A percentile compares a stretch with the other conserved stretches of the same genome.
Conservation (phyloP, 2,329 filamentous ascomycete genomes). For the Madurella mycetomatis region DNA sequence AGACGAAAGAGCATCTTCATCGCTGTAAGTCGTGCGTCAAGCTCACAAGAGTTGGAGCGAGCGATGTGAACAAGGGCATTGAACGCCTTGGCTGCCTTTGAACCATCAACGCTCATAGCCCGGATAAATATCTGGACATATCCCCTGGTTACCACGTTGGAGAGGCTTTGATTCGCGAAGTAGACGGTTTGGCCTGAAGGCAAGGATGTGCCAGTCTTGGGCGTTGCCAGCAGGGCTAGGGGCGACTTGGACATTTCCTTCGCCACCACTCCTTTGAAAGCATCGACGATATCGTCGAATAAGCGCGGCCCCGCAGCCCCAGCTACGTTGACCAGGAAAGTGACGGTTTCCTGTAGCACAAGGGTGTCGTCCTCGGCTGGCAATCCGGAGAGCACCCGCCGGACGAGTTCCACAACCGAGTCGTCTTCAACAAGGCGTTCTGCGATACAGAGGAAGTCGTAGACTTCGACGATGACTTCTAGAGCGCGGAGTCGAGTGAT, state of each 20-base stretch:
- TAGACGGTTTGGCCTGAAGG: constrained; percentile 28
- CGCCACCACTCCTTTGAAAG: constrained; percentile 47
- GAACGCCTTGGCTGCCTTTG: constrained; percentile 61
- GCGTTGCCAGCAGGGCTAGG: constrained; percentile 29
- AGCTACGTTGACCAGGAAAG: constrained; percentile 61
- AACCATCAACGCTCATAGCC: constrained; percentile 61
- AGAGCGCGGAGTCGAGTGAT: constrained; percentile 60
- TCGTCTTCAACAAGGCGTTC: constrained; percentile 56
- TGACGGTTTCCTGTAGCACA: constrained; percentile 61
- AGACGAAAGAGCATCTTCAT: constrained; percentile 78
- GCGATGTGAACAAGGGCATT: constrained; percentile 61
- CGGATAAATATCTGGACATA: constrained; percentile 73
- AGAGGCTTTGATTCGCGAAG: constrained; percentile 47
- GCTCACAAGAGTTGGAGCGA: constrained; percentile 54
- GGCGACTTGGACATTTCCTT: constrained; percentile 46
- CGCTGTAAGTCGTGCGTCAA: constrained; percentile 66
- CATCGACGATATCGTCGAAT: constrained; percentile 55
- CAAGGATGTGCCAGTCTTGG: constrained; percentile 22
- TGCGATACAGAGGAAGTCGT: constrained; percentile 55
- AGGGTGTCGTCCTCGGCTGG: constrained; percentile 58
- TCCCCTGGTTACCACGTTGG: constrained; percentile 67
- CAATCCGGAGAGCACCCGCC: constrained; percentile 57
- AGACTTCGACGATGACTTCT: constrained; percentile 55
- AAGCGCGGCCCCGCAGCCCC: constrained; percentile 53
- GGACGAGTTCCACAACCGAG: constrained; percentile 54